A percentile compares a stretch with the other conserved stretches of the same genome.
These are phyloP conservation scores for Citrullus amarus DNA, from an alignment of 306 rosid species.

Conservation along the genomic window DNA sequence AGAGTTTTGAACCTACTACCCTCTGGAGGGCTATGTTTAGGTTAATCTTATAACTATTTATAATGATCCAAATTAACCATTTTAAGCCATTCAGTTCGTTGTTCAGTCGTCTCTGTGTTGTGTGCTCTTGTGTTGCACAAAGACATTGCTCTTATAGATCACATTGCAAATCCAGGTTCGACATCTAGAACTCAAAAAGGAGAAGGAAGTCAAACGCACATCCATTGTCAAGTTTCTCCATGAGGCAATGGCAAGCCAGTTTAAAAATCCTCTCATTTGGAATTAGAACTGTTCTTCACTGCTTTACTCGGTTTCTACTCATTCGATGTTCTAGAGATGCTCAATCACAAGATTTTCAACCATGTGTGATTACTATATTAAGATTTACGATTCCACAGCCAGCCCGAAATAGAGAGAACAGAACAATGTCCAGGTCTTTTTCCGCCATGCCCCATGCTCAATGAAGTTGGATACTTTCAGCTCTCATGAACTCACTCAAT, in stretches of 20 bases:
- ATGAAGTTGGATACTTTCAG: neutral
- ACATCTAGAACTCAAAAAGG: constrained; percentile 78
- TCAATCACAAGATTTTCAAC: neutral
- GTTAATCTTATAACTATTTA: neutral
- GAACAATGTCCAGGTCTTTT: neutral
- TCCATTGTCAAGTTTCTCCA: constrained; percentile 49
- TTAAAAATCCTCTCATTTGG: constrained; percentile 79
- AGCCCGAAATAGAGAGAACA: neutral
- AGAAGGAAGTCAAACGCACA: constrained; percentile 52
- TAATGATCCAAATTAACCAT: neutral
- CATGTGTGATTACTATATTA: neutral
- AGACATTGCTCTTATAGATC: neutral
- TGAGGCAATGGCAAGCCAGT: constrained; percentile 65
- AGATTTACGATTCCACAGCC: neutral
- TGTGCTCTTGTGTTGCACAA: neutral
- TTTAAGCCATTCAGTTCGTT: neutral
- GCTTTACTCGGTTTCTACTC: neutral
- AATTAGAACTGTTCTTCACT: constrained; percentile 18
- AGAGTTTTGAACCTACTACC: neutral
- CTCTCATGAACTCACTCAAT: neutral
- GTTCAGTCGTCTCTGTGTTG: neutral
- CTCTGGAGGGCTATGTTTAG: neutral
- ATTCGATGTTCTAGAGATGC: neutral
- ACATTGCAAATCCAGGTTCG: constrained; percentile 52
- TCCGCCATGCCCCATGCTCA: neutral